Conservation (phyloP, 108 stramenopile species). For the Mediolabrus comicus region DNA sequence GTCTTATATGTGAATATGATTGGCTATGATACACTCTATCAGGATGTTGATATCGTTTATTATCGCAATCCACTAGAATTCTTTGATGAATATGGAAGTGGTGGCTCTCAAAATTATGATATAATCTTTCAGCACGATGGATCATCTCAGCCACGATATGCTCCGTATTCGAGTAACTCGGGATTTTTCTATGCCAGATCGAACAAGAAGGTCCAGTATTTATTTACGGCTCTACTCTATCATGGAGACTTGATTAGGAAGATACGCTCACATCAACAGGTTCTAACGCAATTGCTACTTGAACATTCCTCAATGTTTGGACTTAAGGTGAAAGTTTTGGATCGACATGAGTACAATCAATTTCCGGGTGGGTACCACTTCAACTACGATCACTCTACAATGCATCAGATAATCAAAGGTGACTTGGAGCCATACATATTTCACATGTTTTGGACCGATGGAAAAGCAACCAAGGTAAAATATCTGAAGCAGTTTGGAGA, state of each 20-base stretch:
- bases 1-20: constrained; percentile 50
- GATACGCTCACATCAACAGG: constrained; percentile 64
- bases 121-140: constrained; percentile 81
- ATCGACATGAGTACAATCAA: constrained; percentile 33
- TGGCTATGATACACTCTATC: constrained; percentile 71
- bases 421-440: constrained; percentile 18
- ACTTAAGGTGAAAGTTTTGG: constrained; percentile 57
- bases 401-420: constrained; percentile 1
- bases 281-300: constrained; percentile 46
- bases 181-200: constrained; percentile 80
- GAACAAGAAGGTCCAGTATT: constrained; percentile 52
- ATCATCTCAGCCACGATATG: constrained; percentile 43
- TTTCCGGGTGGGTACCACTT: constrained; percentile 55
- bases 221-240: constrained; percentile 50
- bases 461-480: constrained; percentile 69
- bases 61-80: constrained; percentile 49
- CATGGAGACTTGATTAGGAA: constrained; percentile 50
- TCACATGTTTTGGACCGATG: constrained; percentile 75
- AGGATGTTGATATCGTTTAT: constrained; percentile 73
- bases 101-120: constrained; percentile 41
- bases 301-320: constrained; percentile 60
- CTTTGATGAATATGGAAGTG: constrained; percentile 22
- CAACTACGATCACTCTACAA: constrained; percentile 11
- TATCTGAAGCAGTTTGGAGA: constrained; percentile 70
- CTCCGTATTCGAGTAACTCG: constrained; percentile 56